Evolutionary conservation across 768 basidiomycete genomes (phyloP).

Genomic region (Hirschioporus abietinus): DNA sequence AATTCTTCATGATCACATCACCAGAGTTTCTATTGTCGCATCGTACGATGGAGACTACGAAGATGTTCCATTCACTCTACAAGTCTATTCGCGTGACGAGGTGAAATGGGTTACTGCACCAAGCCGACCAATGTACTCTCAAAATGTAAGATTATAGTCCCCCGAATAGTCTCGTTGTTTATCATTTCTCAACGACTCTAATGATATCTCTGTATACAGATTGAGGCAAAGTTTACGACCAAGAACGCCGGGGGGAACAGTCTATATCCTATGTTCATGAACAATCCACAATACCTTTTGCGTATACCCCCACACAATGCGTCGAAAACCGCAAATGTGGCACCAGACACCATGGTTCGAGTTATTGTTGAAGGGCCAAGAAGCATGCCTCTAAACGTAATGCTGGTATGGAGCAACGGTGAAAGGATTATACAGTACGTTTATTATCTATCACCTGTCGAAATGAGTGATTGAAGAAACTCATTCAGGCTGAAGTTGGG

Average conservation of each 20-base stretch:
- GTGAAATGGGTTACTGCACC: constrained; percentile 20
- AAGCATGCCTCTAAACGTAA: constrained; percentile 69
- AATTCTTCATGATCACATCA: constrained; percentile 11
- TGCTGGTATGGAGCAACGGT: constrained; percentile 70
- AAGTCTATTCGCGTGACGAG: constrained; percentile 43
- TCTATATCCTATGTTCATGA: constrained; percentile 74
- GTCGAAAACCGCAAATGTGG: constrained; percentile 2
- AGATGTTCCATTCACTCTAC: constrained; percentile 65
- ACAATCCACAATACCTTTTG: constrained; percentile 85
- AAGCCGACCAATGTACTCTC: constrained; percentile 20
- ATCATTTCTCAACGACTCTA: background rate
- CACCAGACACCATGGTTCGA: background rate
- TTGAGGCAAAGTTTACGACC: constrained; percentile 55
- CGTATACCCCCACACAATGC: constrained; percentile 38
- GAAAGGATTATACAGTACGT: constrained; percentile 71
- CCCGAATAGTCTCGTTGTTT: no score
- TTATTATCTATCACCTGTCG: background rate
- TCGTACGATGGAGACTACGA: constrained; percentile 64
- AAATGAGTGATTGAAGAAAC: background rate
- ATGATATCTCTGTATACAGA: constrained; percentile 30
- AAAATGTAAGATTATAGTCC: constrained; percentile 15
- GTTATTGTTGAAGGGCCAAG: constrained; percentile 44
- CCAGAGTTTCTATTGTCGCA: constrained; percentile 45
- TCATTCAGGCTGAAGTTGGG: constrained; percentile 48
- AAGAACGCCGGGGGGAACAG: constrained; percentile 84